A percentile compares a stretch with the other conserved stretches of the same genome.
These are phyloP conservation scores for Tetradesmus lagerheimii DNA, from an alignment of 139 green algal genomes.

Conservation along the genomic window DNA sequence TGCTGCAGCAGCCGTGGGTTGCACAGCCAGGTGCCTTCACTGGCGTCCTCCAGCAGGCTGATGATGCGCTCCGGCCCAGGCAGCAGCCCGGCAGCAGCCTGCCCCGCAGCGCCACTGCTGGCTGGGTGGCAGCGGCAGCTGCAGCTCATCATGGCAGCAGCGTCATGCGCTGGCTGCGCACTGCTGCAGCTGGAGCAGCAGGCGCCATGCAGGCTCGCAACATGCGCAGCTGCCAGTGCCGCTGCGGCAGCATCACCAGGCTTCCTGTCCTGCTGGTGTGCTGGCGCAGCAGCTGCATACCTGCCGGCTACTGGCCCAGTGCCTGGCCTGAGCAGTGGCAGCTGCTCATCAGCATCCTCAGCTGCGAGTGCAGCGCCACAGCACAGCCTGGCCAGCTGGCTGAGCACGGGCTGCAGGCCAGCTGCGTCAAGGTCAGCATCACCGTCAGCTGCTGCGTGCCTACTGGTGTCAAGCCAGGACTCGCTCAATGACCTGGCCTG, in stretches of 20 bases:
- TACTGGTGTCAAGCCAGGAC: background rate
- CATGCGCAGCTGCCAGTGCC: background rate
- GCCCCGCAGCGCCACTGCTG: background rate
- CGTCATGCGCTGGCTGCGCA: background rate
- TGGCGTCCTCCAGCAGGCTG: background rate
- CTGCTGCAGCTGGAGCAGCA: slow-evolving; percentile 30
- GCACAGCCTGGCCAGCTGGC: background rate
- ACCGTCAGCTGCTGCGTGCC: background rate
- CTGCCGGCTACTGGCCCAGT: background rate
- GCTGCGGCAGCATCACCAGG: background rate
- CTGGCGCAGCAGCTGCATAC: background rate
- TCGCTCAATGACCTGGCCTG: background rate
- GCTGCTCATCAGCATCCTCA: background rate
- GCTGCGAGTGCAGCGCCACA: background rate
- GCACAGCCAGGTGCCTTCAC: slow-evolving; percentile 31
- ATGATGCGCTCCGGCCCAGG: background rate
- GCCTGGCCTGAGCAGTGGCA: background rate
- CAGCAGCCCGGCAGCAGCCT: background rate
- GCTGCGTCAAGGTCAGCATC: background rate
- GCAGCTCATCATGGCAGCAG: background rate
- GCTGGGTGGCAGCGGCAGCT: slow-evolving; percentile 9
- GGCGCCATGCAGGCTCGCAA: background rate
- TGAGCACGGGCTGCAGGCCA: background rate
- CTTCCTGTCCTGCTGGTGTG: background rate
- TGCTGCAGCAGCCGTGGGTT: slow-evolving; percentile 34